Evolutionary conservation across 2,329 filamentous ascomycete species (phyloP).

Genomic region (Microcyclospora tardicrescens): DNA sequence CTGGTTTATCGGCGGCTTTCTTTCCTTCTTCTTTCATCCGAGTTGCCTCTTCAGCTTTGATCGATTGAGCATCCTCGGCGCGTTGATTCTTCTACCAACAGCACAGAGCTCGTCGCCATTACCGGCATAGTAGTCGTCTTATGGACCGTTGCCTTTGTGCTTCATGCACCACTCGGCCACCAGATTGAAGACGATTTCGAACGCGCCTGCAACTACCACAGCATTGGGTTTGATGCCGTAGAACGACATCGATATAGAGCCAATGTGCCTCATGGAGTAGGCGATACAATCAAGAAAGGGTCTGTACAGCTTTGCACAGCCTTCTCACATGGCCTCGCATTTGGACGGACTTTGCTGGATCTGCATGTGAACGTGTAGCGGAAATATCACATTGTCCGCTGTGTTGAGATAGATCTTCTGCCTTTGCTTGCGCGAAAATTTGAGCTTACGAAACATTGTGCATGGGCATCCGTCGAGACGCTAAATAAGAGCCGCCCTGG

Average conservation of each 20-base stretch:
- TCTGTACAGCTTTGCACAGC: slow-evolving; percentile 2
- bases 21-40: too few species aligned
- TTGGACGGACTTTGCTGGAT: slow-evolving; percentile 2
- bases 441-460: slow-evolving; percentile 9
- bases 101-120: slow-evolving; percentile 2
- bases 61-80: slow-evolving; percentile 3
- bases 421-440: background rate
- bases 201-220: slow-evolving; percentile 12
- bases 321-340: background rate
- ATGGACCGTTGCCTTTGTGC: slow-evolving; percentile 3
- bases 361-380: slow-evolving; percentile 4
- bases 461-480: slow-evolving; percentile 5
- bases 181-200: slow-evolving; percentile 15
- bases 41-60: background rate
- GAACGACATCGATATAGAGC: slow-evolving; percentile 3
- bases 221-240: slow-evolving; percentile 16
- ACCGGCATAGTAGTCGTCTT: slow-evolving; percentile 10
- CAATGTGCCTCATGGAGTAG: background rate
- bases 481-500: slow-evolving; percentile 5
- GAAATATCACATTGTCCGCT: slow-evolving; percentile 5
- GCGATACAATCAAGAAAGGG: slow-evolving; percentile 4
- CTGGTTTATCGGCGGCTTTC: too few species aligned
- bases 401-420: background rate
- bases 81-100: slow-evolving; percentile 5
- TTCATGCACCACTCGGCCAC: slow-evolving; percentile 8